phyloP scores from a whole-genome alignment of 2,329 filamentous ascomycete species.

The Calcarisporium arbuscula region DNA sequence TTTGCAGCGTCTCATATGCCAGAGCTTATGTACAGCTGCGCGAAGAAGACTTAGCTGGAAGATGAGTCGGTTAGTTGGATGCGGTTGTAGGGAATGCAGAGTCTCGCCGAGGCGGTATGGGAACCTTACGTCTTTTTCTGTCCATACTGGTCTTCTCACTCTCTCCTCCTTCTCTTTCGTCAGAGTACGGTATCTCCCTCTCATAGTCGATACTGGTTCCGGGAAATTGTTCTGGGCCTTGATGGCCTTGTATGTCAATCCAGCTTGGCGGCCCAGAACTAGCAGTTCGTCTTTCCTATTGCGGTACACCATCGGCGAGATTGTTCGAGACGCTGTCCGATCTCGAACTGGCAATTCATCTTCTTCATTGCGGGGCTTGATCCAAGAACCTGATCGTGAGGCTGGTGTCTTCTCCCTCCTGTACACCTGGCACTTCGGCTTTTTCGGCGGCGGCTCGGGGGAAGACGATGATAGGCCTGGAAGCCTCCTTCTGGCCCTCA shows the following conservation, averaged over 20 bases:
- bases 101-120: neutral
- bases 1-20: constrained; percentile 20
- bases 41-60: constrained; percentile 38
- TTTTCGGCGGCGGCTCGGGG: no score
- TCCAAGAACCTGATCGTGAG: no score
- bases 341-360: no score
- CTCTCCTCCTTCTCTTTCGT: constrained; percentile 57
- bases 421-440: no score
- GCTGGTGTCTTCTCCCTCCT: no score
- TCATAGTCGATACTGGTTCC: constrained; percentile 66
- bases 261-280: constrained; percentile 44
- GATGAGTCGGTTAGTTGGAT: no score
- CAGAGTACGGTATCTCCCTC: constrained; percentile 59
- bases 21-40: constrained; percentile 33
- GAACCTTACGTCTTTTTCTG: constrained; percentile 53
- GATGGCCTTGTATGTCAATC: constrained; percentile 62
- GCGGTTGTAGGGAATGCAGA: neutral
- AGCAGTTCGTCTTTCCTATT: constrained; percentile 38
- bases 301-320: no score
- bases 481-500: no score
- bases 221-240: constrained; percentile 44
- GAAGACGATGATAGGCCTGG: no score
- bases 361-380: no score
- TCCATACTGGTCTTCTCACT: constrained; percentile 62
- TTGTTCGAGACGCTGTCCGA: no score